Evolutionary conservation across 176 grass and related monocot genomes (phyloP).

Genomic region (Elaeis guineensis): DNA sequence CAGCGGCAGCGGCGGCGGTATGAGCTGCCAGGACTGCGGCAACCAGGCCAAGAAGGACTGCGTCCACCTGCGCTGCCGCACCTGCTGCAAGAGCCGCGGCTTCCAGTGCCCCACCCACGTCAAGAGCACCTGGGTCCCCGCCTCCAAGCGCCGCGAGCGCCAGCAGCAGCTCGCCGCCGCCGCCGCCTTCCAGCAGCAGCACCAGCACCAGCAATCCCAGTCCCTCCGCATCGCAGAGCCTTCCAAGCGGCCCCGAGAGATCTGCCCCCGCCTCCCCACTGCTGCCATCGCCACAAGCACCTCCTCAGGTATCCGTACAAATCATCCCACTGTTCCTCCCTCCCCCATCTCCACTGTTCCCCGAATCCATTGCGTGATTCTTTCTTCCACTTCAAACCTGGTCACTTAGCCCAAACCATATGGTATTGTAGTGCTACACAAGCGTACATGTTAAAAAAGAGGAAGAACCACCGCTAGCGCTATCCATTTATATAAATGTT

Average conservation of each 20-base stretch:
- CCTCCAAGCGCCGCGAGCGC: slow-evolving; percentile 72
- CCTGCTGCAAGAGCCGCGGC: slow-evolving; percentile 88
- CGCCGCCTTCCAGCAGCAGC: slow-evolving; percentile 3
- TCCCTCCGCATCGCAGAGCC: slow-evolving; percentile 9
- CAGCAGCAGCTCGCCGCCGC: slow-evolving; percentile 73
- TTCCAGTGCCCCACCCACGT: slow-evolving; percentile 82
- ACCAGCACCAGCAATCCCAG: neutral
- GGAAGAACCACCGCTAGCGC: no score
- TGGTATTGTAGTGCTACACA: no score
- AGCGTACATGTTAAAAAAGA: no score
- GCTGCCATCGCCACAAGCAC: slow-evolving; percentile 34
- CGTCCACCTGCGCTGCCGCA: slow-evolving; percentile 70
- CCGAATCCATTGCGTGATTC: slow-evolving; percentile 31
- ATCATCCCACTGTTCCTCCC: slow-evolving; percentile 1
- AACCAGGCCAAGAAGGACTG: slow-evolving; percentile 99
- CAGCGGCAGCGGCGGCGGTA: slow-evolving; percentile 23
- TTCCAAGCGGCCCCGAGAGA: slow-evolving; percentile 42
- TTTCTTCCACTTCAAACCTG: neutral
- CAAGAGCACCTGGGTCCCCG: slow-evolving; percentile 91
- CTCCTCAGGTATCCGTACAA: slow-evolving; percentile 59
- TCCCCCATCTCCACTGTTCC: slow-evolving; percentile 21
- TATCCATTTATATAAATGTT: no score
- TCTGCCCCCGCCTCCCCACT: neutral
- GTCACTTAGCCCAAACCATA: neutral
- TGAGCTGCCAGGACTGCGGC: slow-evolving; percentile 96